These are phyloP conservation scores for Suillus plorans DNA, from an alignment of 768 basidiomycete species.

Conservation along the genomic window DNA sequence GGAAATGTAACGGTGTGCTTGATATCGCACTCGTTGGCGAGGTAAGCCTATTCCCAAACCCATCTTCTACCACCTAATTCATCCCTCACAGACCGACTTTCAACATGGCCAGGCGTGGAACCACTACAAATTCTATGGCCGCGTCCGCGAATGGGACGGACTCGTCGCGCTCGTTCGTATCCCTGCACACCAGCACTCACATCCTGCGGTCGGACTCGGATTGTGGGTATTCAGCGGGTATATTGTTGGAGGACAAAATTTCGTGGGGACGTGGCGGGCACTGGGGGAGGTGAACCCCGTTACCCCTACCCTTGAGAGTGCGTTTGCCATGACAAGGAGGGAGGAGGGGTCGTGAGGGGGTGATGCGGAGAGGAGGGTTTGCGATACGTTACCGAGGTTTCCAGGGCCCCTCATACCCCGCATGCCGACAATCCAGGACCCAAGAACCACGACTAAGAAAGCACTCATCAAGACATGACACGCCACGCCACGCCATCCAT, in stretches of 20 bases:
- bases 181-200: slow-evolving; percentile 19
- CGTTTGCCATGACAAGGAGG: slow-evolving; percentile 54
- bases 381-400: not conserved
- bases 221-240: slow-evolving; percentile 66
- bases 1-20: slow-evolving; percentile 51
- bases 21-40: slow-evolving; percentile 65
- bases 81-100: slow-evolving; percentile 43
- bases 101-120: slow-evolving; percentile 49
- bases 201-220: slow-evolving; percentile 14
- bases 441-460: not conserved
- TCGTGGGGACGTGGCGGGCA: slow-evolving; percentile 72
- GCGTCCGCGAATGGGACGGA: slow-evolving; percentile 60
- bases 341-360: not conserved
- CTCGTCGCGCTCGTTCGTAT: slow-evolving; percentile 52
- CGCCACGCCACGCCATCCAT: not conserved
- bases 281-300: slow-evolving; percentile 41
- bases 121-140: slow-evolving; percentile 48
- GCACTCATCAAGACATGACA: not conserved
- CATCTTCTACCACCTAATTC: not conserved
- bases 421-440: not conserved
- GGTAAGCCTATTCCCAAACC: slow-evolving; percentile 32
- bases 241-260: slow-evolving; percentile 58
- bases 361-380: not conserved
- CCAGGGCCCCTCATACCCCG: not conserved
- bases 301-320: slow-evolving; percentile 57